These are phyloP conservation scores for Starmerella gropengiesseri DNA, from an alignment of 805 yeast genomes.

Conservation along the genomic window DNA sequence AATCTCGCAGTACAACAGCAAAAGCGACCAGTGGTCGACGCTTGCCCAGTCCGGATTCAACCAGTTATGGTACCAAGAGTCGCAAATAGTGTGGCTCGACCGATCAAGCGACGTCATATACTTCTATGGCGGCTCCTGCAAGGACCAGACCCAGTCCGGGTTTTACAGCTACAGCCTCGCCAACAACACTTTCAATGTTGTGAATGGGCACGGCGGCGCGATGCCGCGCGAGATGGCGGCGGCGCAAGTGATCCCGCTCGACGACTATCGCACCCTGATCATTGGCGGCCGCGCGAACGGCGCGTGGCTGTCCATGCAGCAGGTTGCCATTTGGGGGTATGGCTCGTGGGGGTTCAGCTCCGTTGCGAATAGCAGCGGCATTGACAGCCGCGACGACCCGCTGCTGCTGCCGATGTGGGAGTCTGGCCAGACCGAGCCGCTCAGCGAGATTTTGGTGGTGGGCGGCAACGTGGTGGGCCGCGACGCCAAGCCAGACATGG, in stretches of 20 bases:
- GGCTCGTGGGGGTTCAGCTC: constrained; percentile 53
- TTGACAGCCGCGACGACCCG: constrained; percentile 46
- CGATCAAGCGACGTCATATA: constrained; percentile 21
- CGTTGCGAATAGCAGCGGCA: constrained; percentile 27
- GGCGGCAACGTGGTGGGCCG: constrained; percentile 46
- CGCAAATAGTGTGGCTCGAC: constrained; percentile 26
- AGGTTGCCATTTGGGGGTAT: constrained; percentile 63
- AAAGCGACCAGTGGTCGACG: constrained; percentile 21
- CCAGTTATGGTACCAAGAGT: constrained; percentile 22
- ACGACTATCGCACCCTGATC: constrained; percentile 26
- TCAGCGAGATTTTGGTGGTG: constrained; percentile 37
- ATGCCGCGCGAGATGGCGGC: constrained; percentile 25
- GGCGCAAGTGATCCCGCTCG: constrained; percentile 19
- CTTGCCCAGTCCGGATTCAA: constrained; percentile 18
- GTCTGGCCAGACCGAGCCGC: constrained; percentile 11
- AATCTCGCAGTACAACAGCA: constrained; percentile 21
- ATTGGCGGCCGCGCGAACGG: constrained; percentile 53
- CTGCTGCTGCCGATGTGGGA: constrained; percentile 46
- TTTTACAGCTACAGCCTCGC: constrained; percentile 23
- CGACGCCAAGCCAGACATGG: constrained; percentile 36
- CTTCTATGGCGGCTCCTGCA: constrained; percentile 28
- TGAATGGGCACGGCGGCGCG: constrained; percentile 9
- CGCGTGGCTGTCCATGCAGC: constrained; percentile 67
- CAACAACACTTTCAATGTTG: constrained; percentile 15
- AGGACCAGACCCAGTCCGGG: constrained; percentile 16